A percentile compares a stretch with the other conserved stretches of the same genome.
These are phyloP conservation scores for Herpetospermum pedunculosum DNA, from an alignment of 306 rosid genomes.

Conservation along the genomic window DNA sequence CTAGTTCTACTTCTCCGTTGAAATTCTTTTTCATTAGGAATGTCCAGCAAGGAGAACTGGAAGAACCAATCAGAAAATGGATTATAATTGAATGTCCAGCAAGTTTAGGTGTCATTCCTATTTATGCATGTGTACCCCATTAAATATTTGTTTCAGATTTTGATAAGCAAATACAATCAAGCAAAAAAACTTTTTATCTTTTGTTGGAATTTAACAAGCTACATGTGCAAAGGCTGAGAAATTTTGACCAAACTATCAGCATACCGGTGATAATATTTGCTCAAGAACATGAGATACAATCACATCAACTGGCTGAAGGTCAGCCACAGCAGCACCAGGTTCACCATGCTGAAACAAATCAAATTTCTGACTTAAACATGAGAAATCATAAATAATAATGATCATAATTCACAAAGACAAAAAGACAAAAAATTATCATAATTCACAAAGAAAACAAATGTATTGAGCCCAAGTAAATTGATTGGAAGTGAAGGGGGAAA, in stretches of 20 bases:
- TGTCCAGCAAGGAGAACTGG: not conserved
- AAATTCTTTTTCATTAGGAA: too few relatives aligned
- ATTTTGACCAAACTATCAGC: not conserved
- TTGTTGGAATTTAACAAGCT: not conserved
- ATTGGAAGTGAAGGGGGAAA: not conserved
- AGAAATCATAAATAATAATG: constrained; percentile 10
- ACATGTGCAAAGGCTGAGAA: not conserved
- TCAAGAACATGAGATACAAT: constrained; percentile 76
- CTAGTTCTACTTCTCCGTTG: too few relatives aligned
- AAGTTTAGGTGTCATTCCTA: not conserved
- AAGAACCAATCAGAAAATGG: not conserved
- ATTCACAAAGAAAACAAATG: not conserved
- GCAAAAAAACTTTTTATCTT: not conserved
- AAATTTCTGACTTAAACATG: not conserved
- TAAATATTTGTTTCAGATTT: not conserved
- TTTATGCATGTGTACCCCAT: not conserved
- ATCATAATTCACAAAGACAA: not conserved
- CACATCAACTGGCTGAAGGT: constrained; percentile 75
- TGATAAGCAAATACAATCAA: not conserved
- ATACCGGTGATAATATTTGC: constrained; percentile 76
- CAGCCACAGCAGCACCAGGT: constrained; percentile 80
- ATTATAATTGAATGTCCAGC: not conserved
- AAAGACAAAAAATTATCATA: not conserved
- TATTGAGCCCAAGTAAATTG: not conserved
- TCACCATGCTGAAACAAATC: constrained; percentile 70